Conservation (phyloP, 192 early-diverging fungal genomes). For the Mortierella hygrophila region DNA sequence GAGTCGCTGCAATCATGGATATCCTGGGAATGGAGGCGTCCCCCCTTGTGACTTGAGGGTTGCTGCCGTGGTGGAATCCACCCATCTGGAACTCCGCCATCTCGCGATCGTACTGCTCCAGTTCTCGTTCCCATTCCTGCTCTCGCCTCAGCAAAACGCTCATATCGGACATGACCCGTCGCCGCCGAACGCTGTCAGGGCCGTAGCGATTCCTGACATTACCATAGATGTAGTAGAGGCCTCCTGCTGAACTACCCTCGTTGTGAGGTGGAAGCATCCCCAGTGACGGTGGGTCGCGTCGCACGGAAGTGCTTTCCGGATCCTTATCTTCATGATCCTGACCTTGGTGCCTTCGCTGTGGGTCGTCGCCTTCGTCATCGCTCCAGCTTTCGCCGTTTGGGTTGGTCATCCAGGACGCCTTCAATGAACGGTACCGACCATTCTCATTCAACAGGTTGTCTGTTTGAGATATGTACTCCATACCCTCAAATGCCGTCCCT, state of each 20-base stretch:
- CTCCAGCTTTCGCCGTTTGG: conserved; percentile 55
- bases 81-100: not conserved
- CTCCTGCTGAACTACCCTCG: not conserved
- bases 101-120: conserved; percentile 20
- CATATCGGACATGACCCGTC: conserved; percentile 46
- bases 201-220: conserved; percentile 34
- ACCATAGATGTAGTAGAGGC: conserved; percentile 34
- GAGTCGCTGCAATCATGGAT: not conserved
- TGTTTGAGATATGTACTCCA: conserved; percentile 40
- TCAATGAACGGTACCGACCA: conserved; percentile 32
- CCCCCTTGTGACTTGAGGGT: not conserved
- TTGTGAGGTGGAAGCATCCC: conserved; percentile 21
- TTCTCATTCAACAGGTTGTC: conserved; percentile 22
- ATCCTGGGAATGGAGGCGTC: not conserved
- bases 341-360: conserved; percentile 5
- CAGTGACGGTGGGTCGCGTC: conserved; percentile 4
- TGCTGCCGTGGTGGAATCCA: not conserved
- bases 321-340: conserved; percentile 41
- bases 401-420: conserved; percentile 40
- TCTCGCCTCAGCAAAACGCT: conserved; percentile 34
- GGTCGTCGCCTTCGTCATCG: conserved; percentile 30
- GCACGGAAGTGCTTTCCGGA: conserved; percentile 5
- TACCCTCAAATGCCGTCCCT: conserved; percentile 44
- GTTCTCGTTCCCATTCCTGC: conserved; percentile 42
- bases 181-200: conserved; percentile 11